Evolutionary conservation across 768 basidiomycete genomes (phyloP).

Genomic region (Mycena albidolilacea): DNA sequence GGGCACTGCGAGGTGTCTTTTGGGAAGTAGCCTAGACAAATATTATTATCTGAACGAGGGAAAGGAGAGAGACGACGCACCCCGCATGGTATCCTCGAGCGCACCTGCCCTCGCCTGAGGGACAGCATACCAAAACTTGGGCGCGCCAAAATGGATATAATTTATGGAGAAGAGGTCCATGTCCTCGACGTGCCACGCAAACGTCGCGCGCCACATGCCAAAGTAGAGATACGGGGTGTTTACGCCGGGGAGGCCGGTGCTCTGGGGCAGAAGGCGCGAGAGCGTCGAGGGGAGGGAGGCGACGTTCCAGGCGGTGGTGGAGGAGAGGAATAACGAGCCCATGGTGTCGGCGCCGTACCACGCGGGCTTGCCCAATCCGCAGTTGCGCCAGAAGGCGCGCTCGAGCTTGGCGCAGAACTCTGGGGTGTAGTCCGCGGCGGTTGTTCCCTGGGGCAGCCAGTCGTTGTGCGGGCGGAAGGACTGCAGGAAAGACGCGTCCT

Average conservation of each 20-base stretch:
- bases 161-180: constrained; percentile 99
- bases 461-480: constrained; percentile 79
- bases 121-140: constrained; percentile 97
- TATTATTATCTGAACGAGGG: constrained; percentile 11
- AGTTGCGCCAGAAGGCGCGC: constrained; percentile 92
- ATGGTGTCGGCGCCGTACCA: constrained; percentile 99
- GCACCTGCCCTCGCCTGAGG: constrained; percentile 88
- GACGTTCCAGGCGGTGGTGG: constrained; percentile 94
- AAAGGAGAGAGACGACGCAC: constrained; percentile 57
- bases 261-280: constrained; percentile 80
- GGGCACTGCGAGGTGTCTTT: constrained; percentile 87
- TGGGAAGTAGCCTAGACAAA: constrained; percentile 84
- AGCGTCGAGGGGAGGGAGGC: constrained; percentile 90
- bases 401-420: constrained; percentile 93
- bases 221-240: constrained; percentile 98
- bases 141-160: constrained; percentile 98
- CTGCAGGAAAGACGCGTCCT: constrained; percentile 72
- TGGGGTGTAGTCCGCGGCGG: constrained; percentile 83
- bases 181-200: constrained; percentile 99
- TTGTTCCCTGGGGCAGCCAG: constrained; percentile 87
- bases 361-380: constrained; percentile 89
- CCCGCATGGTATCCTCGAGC: constrained; percentile 92
- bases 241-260: constrained; percentile 89
- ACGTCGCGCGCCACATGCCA: constrained; percentile 99
- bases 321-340: constrained; percentile 81